Evolutionary conservation across 371 early-diverging fungal genomes (phyloP).

Genomic region (Quaeritorhiza haematococci): DNA sequence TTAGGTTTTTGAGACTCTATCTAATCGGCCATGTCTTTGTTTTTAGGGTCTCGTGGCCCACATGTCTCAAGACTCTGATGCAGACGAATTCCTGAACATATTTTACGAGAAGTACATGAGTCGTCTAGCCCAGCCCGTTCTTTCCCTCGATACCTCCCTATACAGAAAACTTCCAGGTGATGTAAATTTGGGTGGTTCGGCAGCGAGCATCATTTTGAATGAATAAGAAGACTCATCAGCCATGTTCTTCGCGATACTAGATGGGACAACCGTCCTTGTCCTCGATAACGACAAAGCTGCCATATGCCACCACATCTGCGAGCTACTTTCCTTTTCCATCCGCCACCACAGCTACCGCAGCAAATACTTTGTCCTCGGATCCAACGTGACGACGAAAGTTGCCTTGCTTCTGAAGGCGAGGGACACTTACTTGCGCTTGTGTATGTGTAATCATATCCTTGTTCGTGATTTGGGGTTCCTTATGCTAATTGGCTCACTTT

Average conservation of each 20-base stretch:
- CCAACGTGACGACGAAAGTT: slow-evolving; percentile 55
- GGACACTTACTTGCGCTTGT: slow-evolving; percentile 63
- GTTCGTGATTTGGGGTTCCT: background rate
- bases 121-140: slow-evolving; percentile 57
- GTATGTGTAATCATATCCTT: slow-evolving; percentile 36
- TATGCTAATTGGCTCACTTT: background rate
- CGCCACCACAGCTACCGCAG: slow-evolving; percentile 69
- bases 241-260: background rate
- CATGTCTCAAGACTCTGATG: slow-evolving; percentile 38
- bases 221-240: background rate
- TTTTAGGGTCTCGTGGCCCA: slow-evolving; percentile 11
- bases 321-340: slow-evolving; percentile 64
- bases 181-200: too few relatives aligned
- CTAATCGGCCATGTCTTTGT: background rate
- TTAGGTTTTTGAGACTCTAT: background rate
- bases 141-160: too few relatives aligned
- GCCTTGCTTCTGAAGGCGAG: slow-evolving; percentile 61
- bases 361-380: slow-evolving; percentile 67
- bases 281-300: slow-evolving; percentile 11
- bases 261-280: slow-evolving; percentile 9
- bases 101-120: slow-evolving; percentile 65
- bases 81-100: slow-evolving; percentile 64
- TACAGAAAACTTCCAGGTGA: too few relatives aligned
- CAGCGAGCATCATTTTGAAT: too few relatives aligned
- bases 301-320: slow-evolving; percentile 58